Conservation (phyloP, 2,329 filamentous ascomycete species). For the Curvularia spicifera region DNA sequence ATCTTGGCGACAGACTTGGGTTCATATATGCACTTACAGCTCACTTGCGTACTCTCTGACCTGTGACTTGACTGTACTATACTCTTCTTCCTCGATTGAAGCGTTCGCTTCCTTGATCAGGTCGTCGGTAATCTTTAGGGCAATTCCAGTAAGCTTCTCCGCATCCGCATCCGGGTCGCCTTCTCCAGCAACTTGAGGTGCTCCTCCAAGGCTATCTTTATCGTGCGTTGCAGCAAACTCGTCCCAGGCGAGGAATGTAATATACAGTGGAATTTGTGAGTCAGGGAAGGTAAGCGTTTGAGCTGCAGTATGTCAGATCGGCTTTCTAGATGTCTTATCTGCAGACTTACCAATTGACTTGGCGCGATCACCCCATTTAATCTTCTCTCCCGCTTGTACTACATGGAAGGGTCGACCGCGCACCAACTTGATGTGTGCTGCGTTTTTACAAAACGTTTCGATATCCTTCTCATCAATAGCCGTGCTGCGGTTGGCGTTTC, state of each 20-base stretch:
- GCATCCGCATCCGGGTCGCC: slow-evolving; percentile 40
- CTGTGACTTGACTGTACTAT: slow-evolving; percentile 45
- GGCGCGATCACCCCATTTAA: slow-evolving; percentile 57
- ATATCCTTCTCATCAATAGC: slow-evolving; percentile 74
- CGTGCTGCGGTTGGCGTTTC: slow-evolving; percentile 55
- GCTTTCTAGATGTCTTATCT: background rate
- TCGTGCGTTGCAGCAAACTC: slow-evolving; percentile 53
- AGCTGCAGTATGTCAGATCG: slow-evolving; percentile 32
- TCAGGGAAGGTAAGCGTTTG: slow-evolving; percentile 53
- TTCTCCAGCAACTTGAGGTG: slow-evolving; percentile 48
- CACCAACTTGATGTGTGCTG: slow-evolving; percentile 88
- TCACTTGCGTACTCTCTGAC: slow-evolving; percentile 51
- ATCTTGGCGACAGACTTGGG: background rate
- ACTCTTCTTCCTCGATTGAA: slow-evolving; percentile 52
- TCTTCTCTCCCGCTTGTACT: slow-evolving; percentile 51
- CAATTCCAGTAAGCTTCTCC: slow-evolving; percentile 54
- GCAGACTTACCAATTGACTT: slow-evolving; percentile 59
- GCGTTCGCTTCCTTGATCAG: slow-evolving; percentile 53
- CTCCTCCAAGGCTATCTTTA: slow-evolving; percentile 42
- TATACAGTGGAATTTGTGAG: slow-evolving; percentile 56
- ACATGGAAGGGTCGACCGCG: slow-evolving; percentile 65
- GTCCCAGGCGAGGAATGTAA: slow-evolving; percentile 61
- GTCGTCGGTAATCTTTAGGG: slow-evolving; percentile 51
- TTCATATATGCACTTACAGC: slow-evolving; percentile 44
- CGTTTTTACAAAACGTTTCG: slow-evolving; percentile 94